Base-by-base conservation (phyloP, 2,329 filamentous ascomycete genomes). In the Paecilomyces sp. region DNA sequence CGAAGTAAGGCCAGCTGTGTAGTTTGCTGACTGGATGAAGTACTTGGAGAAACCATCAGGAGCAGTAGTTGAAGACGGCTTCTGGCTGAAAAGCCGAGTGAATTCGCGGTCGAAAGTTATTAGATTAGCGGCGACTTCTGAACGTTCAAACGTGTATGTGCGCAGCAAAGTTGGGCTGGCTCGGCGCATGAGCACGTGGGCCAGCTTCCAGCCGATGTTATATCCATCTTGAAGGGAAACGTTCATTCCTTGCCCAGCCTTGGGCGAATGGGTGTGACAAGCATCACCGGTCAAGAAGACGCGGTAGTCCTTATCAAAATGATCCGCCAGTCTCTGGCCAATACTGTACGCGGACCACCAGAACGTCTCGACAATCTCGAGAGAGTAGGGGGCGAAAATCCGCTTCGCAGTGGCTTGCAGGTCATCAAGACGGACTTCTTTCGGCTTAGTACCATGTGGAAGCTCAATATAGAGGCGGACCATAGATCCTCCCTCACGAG, bases 331-430 rank as follows among this genome's bases (percentile, higher is more conserved):
- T 18, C 89, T 83, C 75, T 90, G 87, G 11, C 87, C 85, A 60
- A 90, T 86, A 65, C 86, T 82, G 70, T 90, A 91, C 52, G 86
- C 84, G 54, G 87, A 88, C 76, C 90, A 91, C 87, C 88, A 47
- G 36, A 47, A 47, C 8, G 36, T 47, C 36, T 47, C 36, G 2
- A 18, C 15, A 8, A 47, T 18, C 0, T 85, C 80, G 62, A 87
- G 76, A 0, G 66, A 61, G 59, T 85, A 87, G 0, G 84, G 85
- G 0, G 70, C 62, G 56, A 88, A 82, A 50, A 87, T 83, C 0
- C 71, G 73, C 36, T 76, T 73, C 0, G 84, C 84, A 0, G 79
- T 77, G 2, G 73, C 64, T 59, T 87, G 84, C 1, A 88, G 72
- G 50, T 83, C 77, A 25, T 78, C 77, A 0, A 86, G 72, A 1